Evolutionary conservation across 2,329 filamentous ascomycete species (phyloP).

Genomic region (Lachnellula arida): DNA sequence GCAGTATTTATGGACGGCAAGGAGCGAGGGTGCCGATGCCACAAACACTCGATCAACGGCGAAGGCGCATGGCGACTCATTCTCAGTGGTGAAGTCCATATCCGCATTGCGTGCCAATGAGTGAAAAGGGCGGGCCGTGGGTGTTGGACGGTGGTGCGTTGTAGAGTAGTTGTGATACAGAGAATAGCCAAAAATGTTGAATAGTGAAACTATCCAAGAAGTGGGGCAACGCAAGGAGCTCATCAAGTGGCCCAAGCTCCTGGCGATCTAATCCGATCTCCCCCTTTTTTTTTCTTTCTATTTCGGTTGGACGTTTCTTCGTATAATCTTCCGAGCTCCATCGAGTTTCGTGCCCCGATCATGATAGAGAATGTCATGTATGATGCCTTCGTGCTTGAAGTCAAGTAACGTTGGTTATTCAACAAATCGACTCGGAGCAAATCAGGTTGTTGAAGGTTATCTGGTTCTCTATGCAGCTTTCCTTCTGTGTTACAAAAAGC

Average conservation of each 20-base stretch:
- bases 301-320: background rate
- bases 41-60: background rate
- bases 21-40: background rate
- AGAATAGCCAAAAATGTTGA: background rate
- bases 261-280: too few relatives aligned
- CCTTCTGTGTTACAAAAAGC: background rate
- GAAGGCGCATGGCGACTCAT: background rate
- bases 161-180: background rate
- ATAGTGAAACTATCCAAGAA: too few relatives aligned
- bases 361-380: background rate
- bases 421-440: background rate
- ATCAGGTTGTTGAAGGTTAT: background rate
- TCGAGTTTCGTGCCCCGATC: background rate
- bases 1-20: background rate
- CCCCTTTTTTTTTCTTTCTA: background rate
- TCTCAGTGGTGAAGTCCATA: background rate
- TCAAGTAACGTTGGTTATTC: background rate
- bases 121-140: background rate
- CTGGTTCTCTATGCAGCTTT: background rate
- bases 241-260: too few relatives aligned
- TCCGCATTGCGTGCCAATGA: background rate
- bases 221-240: too few relatives aligned
- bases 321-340: background rate
- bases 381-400: background rate
- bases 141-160: background rate